A percentile compares a stretch with the other conserved stretches of the same genome.
These are phyloP conservation scores for Cercospora zeina DNA, from an alignment of 2,329 filamentous ascomycete species.

Conservation along the genomic window DNA sequence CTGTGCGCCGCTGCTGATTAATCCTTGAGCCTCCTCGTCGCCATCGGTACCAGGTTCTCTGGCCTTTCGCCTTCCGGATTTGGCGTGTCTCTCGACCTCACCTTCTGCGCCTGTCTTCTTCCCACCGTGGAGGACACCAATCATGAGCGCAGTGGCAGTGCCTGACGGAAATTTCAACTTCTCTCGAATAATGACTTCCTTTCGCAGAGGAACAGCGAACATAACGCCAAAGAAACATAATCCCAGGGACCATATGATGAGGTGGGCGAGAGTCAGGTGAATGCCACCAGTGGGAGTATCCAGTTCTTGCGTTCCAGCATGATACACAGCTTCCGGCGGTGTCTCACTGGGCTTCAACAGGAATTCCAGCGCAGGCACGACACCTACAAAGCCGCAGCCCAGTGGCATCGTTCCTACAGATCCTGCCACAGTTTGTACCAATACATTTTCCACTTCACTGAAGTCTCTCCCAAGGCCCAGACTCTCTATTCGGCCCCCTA, in stretches of 20 bases:
- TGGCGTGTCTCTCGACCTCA: conserved; percentile 42
- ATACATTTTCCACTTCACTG: conserved; percentile 90
- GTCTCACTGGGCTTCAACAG: conserved; percentile 72
- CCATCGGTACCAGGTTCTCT: conserved; percentile 19
- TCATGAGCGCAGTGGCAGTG: conserved; percentile 91
- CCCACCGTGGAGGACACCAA: conserved; percentile 79
- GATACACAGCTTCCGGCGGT: conserved; percentile 30
- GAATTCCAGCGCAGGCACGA: conserved; percentile 89
- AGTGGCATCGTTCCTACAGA: conserved; percentile 96
- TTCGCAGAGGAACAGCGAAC: conserved; percentile 87
- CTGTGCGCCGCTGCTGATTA: conserved; percentile 35
- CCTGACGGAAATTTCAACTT: conserved; percentile 92
- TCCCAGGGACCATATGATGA: conserved; percentile 87
- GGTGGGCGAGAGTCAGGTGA: conserved; percentile 61
- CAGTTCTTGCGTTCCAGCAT: neutral
- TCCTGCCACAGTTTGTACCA: conserved; percentile 93
- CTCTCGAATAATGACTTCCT: conserved; percentile 89
- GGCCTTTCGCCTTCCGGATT: conserved; percentile 20
- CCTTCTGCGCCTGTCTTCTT: conserved; percentile 41
- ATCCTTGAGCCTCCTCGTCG: conserved; percentile 41
- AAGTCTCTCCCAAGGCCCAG: conserved; percentile 60
- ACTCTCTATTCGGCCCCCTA: conserved; percentile 31
- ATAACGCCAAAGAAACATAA: conserved; percentile 96
- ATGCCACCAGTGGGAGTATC: conserved; percentile 31
- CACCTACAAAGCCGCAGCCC: conserved; percentile 91